A percentile compares a stretch with the other conserved stretches of the same genome.
phyloP scores from a whole-genome alignment of 179 eudicot genomes.

The Carnegiea gigantea region DNA sequence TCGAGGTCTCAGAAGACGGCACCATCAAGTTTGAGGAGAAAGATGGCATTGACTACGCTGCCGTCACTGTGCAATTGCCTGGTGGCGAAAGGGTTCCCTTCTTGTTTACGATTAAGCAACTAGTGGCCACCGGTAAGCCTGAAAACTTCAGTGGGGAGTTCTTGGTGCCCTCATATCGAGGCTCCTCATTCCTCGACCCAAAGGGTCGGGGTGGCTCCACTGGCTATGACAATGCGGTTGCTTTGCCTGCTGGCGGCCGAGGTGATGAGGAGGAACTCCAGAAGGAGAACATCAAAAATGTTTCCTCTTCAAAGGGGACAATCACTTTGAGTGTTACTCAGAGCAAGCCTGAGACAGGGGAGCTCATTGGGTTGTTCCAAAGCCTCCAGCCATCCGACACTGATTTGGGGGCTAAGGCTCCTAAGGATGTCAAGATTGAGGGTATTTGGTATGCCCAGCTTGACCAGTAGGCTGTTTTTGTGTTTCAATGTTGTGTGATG shows the following conservation, averaged over 20 bases:
- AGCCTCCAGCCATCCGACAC: conserved; percentile 95
- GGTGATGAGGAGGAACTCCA: conserved; percentile 95
- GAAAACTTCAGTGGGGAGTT: conserved; percentile 80
- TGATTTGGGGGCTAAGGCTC: conserved; percentile 87
- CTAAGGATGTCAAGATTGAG: conserved; percentile 95
- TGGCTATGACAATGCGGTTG: conserved; percentile 93
- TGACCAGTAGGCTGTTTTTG: conserved; percentile 23
- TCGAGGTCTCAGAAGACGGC: conserved; percentile 83
- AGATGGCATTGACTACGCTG: conserved; percentile 96
- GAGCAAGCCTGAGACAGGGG: conserved; percentile 70
- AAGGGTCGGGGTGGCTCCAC: conserved; percentile 98
- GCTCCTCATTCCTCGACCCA: conserved; percentile 99
- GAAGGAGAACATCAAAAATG: conserved; percentile 85
- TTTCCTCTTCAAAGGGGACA: conserved; percentile 35
- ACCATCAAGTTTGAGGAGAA: conserved; percentile 87
- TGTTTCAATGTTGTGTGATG: conserved; percentile 13
- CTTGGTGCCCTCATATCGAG: conserved; percentile 93
- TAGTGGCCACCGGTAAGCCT: conserved; percentile 94
- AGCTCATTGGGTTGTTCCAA: conserved; percentile 89
- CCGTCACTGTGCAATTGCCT: conserved; percentile 95
- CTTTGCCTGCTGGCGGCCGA: conserved; percentile 94
- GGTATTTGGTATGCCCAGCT: conserved; percentile 97
- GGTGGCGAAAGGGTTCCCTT: conserved; percentile 99
- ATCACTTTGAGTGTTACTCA: conserved; percentile 12
- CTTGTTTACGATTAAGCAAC: conserved; percentile 87